Conservation (phyloP, 345 rosid genomes). For the Lenwebbia sp. region DNA sequence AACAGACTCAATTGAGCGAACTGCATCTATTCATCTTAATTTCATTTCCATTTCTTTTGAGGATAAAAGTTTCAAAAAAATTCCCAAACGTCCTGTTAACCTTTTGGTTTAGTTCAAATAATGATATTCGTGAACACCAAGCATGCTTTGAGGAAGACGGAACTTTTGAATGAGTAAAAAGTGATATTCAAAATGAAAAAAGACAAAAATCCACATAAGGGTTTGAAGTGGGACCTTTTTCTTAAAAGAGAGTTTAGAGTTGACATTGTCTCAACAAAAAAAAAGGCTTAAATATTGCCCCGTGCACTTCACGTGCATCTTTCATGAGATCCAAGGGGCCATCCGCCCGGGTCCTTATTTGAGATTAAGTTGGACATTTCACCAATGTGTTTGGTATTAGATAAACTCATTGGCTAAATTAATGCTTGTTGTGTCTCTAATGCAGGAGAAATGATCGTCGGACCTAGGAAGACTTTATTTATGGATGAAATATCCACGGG, state of each 20-base stretch:
- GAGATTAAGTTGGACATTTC: not conserved
- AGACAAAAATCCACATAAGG: not conserved
- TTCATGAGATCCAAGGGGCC: not conserved
- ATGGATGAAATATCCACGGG: constrained; percentile 99
- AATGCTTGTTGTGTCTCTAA: not conserved
- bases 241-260: not conserved
- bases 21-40: not conserved
- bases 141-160: not conserved
- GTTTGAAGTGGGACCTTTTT: not conserved
- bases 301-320: not conserved
- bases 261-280: not conserved
- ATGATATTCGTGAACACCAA: not conserved
- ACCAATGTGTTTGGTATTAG: not conserved
- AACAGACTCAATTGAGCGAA: not conserved
- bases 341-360: not conserved
- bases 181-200: not conserved
- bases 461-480: constrained; percentile 86
- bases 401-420: not conserved
- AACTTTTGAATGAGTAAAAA: not conserved
- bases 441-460: constrained; percentile 96
- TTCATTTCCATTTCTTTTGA: not conserved
- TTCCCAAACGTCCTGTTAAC: not conserved
- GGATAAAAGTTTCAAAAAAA: not conserved
- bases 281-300: not conserved
- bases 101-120: not conserved